Conservation (phyloP, 345 rosid species). For the Reutealis trisperma region DNA sequence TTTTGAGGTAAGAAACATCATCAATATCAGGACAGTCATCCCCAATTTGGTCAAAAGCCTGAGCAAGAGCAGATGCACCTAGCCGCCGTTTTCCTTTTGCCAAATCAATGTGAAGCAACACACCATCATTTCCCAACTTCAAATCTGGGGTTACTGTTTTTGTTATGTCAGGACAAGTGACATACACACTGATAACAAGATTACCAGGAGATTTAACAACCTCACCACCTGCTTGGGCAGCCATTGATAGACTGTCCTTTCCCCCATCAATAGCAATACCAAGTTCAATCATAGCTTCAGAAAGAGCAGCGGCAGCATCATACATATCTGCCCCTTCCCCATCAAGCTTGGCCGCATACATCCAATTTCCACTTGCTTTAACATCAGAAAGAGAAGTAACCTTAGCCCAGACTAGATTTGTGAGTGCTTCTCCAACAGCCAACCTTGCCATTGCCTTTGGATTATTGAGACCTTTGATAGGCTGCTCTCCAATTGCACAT, state of each 20-base stretch:
- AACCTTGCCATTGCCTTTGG: slow-evolving; percentile 97
- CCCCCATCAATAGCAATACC: slow-evolving; percentile 99
- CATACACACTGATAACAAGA: slow-evolving; percentile 86
- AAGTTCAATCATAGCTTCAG: slow-evolving; percentile 87
- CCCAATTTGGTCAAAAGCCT: slow-evolving; percentile 81
- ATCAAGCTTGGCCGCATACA: slow-evolving; percentile 96
- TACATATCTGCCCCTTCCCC: slow-evolving; percentile 98
- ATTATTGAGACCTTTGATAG: slow-evolving; percentile 78
- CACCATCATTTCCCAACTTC: slow-evolving; percentile 71
- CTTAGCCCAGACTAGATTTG: slow-evolving; percentile 94
- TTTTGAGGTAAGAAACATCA: slow-evolving; percentile 71
- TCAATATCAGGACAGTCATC: slow-evolving; percentile 88
- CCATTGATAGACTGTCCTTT: slow-evolving; percentile 95
- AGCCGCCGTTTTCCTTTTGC: slow-evolving; percentile 78
- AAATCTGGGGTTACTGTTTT: slow-evolving; percentile 88
- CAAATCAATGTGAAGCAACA: slow-evolving; percentile 77
- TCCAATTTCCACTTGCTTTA: slow-evolving; percentile 97
- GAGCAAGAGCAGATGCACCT: slow-evolving; percentile 94
- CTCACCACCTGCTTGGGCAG: slow-evolving; percentile 77
- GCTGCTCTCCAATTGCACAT: slow-evolving; percentile 92
- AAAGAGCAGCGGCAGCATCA: slow-evolving; percentile 80
- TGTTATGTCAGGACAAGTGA: slow-evolving; percentile 84
- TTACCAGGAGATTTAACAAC: slow-evolving; percentile 95
- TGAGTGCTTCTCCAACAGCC: slow-evolving; percentile 91
- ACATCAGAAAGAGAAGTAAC: slow-evolving; percentile 85